A percentile compares a stretch with the other conserved stretches of the same genome.
phyloP scores from a whole-genome alignment of 148 eudicot species.

The Camellia lanceoleosa region DNA sequence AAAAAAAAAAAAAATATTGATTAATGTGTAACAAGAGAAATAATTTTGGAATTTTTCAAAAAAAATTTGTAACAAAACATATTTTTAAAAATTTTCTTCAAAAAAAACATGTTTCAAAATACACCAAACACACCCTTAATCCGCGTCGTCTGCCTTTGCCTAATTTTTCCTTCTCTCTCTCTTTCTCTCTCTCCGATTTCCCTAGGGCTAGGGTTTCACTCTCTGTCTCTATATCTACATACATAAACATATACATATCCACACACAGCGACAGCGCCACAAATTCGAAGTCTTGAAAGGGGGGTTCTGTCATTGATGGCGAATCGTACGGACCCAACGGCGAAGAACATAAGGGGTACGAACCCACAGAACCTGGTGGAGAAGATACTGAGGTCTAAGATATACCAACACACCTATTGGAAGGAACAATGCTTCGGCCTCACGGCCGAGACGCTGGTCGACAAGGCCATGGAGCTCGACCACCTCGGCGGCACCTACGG shows the following conservation, averaged over 20 bases:
- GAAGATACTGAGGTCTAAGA: conserved; percentile 83
- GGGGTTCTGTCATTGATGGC: conserved; percentile 55
- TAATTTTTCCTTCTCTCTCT: neutral
- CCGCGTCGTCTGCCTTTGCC: too few relatives aligned
- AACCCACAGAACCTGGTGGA: conserved; percentile 94
- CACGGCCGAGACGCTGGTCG: conserved; percentile 96
- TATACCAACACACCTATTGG: conserved; percentile 83
- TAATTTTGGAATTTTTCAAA: too few relatives aligned
- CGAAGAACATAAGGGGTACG: conserved; percentile 87
- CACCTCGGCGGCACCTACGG: conserved; percentile 89
- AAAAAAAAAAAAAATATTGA: too few relatives aligned
- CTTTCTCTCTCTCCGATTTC: neutral
- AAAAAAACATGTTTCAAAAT: too few relatives aligned
- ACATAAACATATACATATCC: neutral
- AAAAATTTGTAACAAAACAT: too few relatives aligned
- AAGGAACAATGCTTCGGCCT: conserved; percentile 98
- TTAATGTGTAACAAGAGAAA: too few relatives aligned
- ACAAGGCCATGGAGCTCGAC: conserved; percentile 98
- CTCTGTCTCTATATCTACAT: neutral
- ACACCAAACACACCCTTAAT: too few relatives aligned
- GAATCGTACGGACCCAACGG: conserved; percentile 94
- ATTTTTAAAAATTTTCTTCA: too few relatives aligned
- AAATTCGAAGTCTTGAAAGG: conserved; percentile 3
- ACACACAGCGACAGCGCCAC: neutral
- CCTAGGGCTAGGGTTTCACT: neutral